phyloP scores from a whole-genome alignment of 495 filamentous ascomycete genomes.

The Aspergillus incahuasiensis region DNA sequence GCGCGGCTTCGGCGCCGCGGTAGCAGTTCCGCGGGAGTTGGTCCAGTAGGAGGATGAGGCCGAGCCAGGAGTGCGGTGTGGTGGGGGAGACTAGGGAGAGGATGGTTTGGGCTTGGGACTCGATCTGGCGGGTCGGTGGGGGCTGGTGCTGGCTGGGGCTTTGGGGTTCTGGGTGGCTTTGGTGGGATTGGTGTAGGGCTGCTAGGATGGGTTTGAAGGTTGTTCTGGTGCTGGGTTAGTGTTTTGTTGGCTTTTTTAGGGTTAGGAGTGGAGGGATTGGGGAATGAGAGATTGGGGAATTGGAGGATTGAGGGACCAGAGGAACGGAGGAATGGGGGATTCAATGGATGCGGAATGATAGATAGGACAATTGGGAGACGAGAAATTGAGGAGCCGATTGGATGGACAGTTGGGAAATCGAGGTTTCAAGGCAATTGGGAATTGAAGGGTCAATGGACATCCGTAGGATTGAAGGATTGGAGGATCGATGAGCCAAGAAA shows the following conservation, averaged over 20 bases:
- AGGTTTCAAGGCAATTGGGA: too few relatives aligned
- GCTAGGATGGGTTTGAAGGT: constrained; percentile 27
- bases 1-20: constrained; percentile 24
- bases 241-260: background rate
- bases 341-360: too few relatives aligned
- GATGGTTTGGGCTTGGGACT: constrained; percentile 18
- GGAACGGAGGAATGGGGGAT: too few relatives aligned
- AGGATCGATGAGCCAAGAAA: too few relatives aligned
- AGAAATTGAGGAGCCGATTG: too few relatives aligned
- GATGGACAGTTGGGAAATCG: too few relatives aligned
- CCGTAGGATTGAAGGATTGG: too few relatives aligned
- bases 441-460: too few relatives aligned
- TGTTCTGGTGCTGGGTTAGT: constrained; percentile 13
- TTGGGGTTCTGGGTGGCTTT: background rate
- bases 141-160: background rate
- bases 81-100: constrained; percentile 18
- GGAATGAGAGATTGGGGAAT: too few relatives aligned
- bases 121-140: constrained; percentile 3
- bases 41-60: constrained; percentile 26
- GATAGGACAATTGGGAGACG: too few relatives aligned
- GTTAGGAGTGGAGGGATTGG: too few relatives aligned
- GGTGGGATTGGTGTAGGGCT: constrained; percentile 13
- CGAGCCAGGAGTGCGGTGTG: constrained; percentile 23
- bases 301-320: too few relatives aligned
- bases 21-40: constrained; percentile 34